A percentile compares a stretch with the other conserved stretches of the same genome.
Evolutionary conservation across 257 asterid species (phyloP).

Genomic region (Solanum raphanifolium): DNA sequence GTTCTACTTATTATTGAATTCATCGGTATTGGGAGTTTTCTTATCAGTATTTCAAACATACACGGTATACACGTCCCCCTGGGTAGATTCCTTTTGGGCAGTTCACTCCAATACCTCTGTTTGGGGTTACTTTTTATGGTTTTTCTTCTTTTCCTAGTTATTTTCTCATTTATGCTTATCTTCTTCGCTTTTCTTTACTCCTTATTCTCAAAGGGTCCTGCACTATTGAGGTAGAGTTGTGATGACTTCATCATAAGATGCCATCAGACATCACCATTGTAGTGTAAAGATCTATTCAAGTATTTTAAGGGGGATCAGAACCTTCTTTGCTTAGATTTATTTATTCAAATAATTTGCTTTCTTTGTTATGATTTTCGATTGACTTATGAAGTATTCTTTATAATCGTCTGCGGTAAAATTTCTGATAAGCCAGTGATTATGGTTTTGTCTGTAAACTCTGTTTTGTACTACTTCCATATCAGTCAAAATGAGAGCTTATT

Average conservation of each 20-base stretch:
- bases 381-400: neutral
- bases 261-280: neutral
- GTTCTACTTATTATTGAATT: neutral
- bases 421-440: neutral
- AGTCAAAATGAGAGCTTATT: neutral
- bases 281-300: neutral
- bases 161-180: neutral
- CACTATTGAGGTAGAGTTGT: neutral
- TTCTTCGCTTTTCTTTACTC: neutral
- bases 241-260: neutral
- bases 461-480: neutral
- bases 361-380: neutral
- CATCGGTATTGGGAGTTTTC: neutral
- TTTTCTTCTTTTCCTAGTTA: neutral
- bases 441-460: neutral
- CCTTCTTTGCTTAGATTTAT: neutral
- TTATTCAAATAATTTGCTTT: neutral
- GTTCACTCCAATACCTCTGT: neutral
- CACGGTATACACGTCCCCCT: neutral
- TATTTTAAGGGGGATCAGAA: neutral
- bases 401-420: neutral
- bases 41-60: neutral
- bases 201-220: neutral
- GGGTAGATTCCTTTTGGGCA: neutral
- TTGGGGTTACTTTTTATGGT: neutral